Base-by-base conservation (phyloP, 2,329 filamentous ascomycete species). In the Calonectria honghensis region DNA sequence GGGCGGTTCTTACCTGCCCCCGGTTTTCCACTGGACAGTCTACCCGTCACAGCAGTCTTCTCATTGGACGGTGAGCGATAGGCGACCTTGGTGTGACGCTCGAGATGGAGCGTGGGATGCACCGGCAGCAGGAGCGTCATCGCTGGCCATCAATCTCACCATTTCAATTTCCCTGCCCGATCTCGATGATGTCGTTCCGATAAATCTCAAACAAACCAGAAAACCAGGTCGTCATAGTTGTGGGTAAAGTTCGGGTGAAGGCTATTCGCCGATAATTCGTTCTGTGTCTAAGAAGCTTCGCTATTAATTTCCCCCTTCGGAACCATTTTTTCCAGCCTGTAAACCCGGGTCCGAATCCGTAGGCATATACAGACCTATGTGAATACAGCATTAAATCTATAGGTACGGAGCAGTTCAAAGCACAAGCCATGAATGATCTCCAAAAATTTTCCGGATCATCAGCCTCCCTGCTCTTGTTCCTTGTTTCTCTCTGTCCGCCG, bases 1-100 rank as follows among this genome's bases (percentile, higher is more conserved):
- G 65, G 35, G 51, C 52, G 52, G 57, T 68, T 64, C 70, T 50
- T 45, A 59, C 66, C 61, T 29, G 72, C 70, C 71, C 50, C 77
- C 72, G 65, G 69, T 76, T 73, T 78, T 75, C 50, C 39, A n/a
- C 63, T 3, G 35, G 31, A 18, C n/a, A 5, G 32, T 4, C 14
- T 29, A 13, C 29, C 50, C 57, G 20, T 75, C 66, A 61, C 66
- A 61, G 65, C 64, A 24, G n/a, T 31, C 73, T 70, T 72, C 57
- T 79, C 37, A 80, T 78, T 79, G 74, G 78, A 31, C 61, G 37
- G 50, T 6, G 27, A 73, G 73, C 68, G 71, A 73, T 73, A 75
- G 64, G 73, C 78, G 61, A 76, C 71, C 63, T 68, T 24, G 9
- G 39, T 37, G 67, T 65, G 18, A 54, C 66, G 57, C 52, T 32